Percentiles rank a stretch among this genome's conserved stretches.
Conservation (phyloP, 768 basidiomycete species). For the Amanita rubescens region DNA sequence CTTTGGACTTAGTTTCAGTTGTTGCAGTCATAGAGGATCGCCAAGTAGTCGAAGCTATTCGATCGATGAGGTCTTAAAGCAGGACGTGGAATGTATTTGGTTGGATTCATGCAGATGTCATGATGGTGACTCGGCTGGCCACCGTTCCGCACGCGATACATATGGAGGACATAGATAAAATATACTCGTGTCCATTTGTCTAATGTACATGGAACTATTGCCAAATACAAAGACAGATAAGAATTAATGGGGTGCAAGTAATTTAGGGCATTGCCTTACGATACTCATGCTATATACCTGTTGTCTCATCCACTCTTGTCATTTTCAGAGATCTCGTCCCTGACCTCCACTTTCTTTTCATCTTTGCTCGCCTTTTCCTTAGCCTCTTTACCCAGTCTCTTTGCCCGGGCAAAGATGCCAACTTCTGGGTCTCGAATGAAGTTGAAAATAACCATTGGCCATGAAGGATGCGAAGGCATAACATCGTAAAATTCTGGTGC, state of each 20-base stretch:
- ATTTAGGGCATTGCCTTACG: background rate
- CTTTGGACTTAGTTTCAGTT: constrained; percentile 11
- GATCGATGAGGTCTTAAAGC: background rate
- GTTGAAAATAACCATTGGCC: constrained; percentile 92
- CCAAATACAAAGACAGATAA: too few relatives aligned
- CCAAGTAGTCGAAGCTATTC: background rate
- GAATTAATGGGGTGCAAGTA: too few relatives aligned
- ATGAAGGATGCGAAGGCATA: constrained; percentile 81
- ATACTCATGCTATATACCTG: background rate
- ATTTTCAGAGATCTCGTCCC: background rate
- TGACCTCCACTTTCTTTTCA: background rate
- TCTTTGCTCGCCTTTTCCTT: background rate
- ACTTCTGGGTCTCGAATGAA: constrained; percentile 90
- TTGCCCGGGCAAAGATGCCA: constrained; percentile 84
- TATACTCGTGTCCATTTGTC: too few relatives aligned
- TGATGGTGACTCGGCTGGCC: background rate
- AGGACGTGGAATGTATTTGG: too few relatives aligned
- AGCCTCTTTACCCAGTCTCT: constrained; percentile 46
- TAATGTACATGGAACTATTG: too few relatives aligned
- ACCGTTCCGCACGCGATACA: too few relatives aligned
- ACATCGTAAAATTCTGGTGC: constrained; percentile 91
- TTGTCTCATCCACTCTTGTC: constrained; percentile 1
- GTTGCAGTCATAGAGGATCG: background rate
- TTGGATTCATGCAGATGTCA: background rate
- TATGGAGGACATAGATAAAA: too few relatives aligned